Base-by-base conservation (phyloP, 1,284 basidiomycete genomes). In the Sphagnurus paluster region DNA sequence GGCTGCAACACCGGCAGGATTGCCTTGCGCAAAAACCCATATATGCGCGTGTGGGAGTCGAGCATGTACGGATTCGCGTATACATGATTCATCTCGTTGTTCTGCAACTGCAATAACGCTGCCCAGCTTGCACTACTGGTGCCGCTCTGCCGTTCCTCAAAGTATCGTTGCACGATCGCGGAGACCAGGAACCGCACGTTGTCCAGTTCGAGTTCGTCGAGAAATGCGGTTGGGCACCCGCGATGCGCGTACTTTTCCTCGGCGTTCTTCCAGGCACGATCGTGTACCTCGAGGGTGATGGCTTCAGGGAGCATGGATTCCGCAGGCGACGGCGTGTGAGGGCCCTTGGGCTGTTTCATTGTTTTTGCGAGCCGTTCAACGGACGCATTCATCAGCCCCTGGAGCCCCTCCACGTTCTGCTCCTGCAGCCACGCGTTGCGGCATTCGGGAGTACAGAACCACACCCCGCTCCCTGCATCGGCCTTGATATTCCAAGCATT, bases 401-500 rank as follows among this genome's bases (percentile, higher is more conserved):
- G 54, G 42, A 67, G 49, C 33, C 58, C 58, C 17, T 65, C 58
- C 42, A 57, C 38, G 50, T 65, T 60, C 51, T 64, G 58, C 34
- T 66, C 66, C 34, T 58, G 56, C 29, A 70, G 62, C 77, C 79
- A 84, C 6, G 17, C 46, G 33, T 68, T 60, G 46, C 69, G 68
- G 58, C 82, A 84, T 8, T 45, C 49, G 10, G 67, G 65, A 21
- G 69, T 69, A 58, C 82, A 85, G 56, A 84, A 84, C 71, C 74
- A 79, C 7, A 77, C 64, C 0, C 76, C 74, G 8, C 29, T 49
- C 30, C 46, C 53, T 28, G 36, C 55, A 44, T 58, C 66, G 48
- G 62, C 62, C 45, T 63, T 69, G 52, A 77, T 57, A 35, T 56
- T 69, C 79, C 78, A 79, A 8, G 69, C 63, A 39, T 63, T 69